Evolutionary conservation across 495 filamentous ascomycete genomes (phyloP).

Genomic region (Tuber indicum): DNA sequence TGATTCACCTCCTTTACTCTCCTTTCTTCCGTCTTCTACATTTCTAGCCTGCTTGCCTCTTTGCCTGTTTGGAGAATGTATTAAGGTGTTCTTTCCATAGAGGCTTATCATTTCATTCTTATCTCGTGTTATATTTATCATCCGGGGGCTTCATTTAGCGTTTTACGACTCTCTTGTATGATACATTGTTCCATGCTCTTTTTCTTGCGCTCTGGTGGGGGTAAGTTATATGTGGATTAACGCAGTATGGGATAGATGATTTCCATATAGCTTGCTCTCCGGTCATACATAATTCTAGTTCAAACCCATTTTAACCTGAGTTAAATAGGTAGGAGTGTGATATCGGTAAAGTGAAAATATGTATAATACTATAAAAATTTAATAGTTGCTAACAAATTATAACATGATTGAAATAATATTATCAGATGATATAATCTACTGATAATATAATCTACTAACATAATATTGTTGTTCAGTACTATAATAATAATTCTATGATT

Average conservation of each 20-base stretch:
- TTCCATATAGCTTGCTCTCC: background rate
- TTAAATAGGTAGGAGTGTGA: too few relatives aligned
- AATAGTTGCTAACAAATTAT: too few relatives aligned
- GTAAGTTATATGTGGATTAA: background rate
- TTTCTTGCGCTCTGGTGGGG: background rate
- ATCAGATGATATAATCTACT: too few relatives aligned
- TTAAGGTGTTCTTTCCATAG: background rate
- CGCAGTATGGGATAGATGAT: background rate
- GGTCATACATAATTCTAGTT: too few relatives aligned
- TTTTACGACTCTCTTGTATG: background rate
- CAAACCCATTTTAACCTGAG: too few relatives aligned
- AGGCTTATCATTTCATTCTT: background rate
- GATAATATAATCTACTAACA: too few relatives aligned
- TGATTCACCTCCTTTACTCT: conserved; percentile 8
- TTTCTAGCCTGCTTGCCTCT: background rate
- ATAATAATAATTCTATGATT: too few relatives aligned
- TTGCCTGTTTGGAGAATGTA: background rate
- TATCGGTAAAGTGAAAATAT: too few relatives aligned
- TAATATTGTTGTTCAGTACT: too few relatives aligned
- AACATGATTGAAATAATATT: too few relatives aligned
- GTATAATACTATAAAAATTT: too few relatives aligned
- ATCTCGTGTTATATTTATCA: background rate
- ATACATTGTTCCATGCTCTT: background rate
- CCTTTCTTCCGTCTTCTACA: background rate
- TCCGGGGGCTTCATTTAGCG: background rate